Evolutionary conservation across 164 flowering plant genomes (phyloP), one percentile per base, ranked within the genome.

Genomic region (Stephania yunnanensis): DNA sequence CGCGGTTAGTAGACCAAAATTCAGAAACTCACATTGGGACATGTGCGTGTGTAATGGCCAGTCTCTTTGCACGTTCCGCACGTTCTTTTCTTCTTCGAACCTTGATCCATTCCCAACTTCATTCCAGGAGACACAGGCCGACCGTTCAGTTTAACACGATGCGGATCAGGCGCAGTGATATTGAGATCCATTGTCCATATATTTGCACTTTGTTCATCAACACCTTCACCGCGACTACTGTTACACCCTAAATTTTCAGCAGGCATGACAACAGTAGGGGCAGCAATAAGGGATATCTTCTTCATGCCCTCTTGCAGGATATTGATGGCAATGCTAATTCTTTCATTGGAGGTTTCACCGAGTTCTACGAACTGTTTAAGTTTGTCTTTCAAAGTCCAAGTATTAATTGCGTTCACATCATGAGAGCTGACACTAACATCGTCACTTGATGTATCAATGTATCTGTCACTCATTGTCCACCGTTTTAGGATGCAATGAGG

Each of bases 381-480:
- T 30, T 58, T 19, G 4, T 71, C 80, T 71, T 71, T 78, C 74
- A 78, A 74, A 69, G 69, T 50, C 73, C 69, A 78, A 50, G 74
- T 20, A 29, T 46, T 31, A 30, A 46, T 22, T 17, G 36, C 7
- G 19, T 46, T 30, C 72, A 61, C 52, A 46, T 71, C 74, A 45
- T 61, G 53, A 29, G 61, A 73, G 45, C 79, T 61, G 58, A 20
- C 69, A 25, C 76, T 75, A 29, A 61, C 74, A 64, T 64, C 80
- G 65, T 74, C 77, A 45, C 19, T 36, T 66, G 53, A 70, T 11
- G 74, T 29, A 30, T 58, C 76, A 64, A 70, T 64, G 29, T 63
- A 74, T 45, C 61, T 65, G 64, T 74, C 76, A 78, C 77, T 66
- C 74, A 78, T 70, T 42, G 80, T 78, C 80, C 80, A 78, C 71